phyloP scores from a whole-genome alignment of 2,329 filamentous ascomycete species.

The Calcarisporium arbuscula region DNA sequence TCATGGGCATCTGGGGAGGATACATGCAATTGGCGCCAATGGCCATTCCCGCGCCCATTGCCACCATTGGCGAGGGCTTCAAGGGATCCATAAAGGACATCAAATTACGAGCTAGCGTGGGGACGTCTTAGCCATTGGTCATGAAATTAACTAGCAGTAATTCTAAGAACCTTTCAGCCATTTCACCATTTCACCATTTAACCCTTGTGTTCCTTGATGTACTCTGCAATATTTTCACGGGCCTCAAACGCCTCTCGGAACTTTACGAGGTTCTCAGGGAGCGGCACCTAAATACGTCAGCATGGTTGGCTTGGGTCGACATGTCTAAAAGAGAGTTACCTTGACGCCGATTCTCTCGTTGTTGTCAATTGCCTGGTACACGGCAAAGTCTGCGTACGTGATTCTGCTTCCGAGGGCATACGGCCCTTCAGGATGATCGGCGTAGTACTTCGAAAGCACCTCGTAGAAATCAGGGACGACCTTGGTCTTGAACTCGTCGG shows the following conservation, averaged over 20 bases:
- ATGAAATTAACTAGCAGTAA: too few relatives aligned
- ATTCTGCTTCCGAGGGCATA: constrained; percentile 29
- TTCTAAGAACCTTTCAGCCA: neutral
- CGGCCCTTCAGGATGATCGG: constrained; percentile 19
- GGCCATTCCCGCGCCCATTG: constrained; percentile 7
- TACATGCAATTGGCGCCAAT: constrained; percentile 7
- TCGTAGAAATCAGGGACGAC: constrained; percentile 23
- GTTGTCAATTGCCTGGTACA: constrained; percentile 33
- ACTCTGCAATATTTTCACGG: constrained; percentile 7
- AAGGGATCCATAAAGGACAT: constrained; percentile 8
- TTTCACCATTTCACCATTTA: too few relatives aligned
- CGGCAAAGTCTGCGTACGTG: constrained; percentile 31
- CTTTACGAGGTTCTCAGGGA: neutral
- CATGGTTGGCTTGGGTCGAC: neutral
- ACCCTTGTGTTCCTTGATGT: constrained; percentile 5
- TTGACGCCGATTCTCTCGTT: constrained; percentile 24
- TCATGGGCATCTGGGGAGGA: constrained; percentile 11
- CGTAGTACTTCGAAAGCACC: constrained; percentile 22
- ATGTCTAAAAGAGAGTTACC: neutral
- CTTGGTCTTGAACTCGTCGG: constrained; percentile 24
- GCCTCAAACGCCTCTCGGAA: constrained; percentile 4
- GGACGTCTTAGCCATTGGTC: too few relatives aligned
- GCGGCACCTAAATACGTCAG: neutral
- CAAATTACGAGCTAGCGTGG: too few relatives aligned
- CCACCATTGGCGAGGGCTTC: constrained; percentile 5